Percentiles rank a stretch among this genome's conserved stretches.
phyloP scores from a whole-genome alignment of 1,139 yeast species.

The Scheffersomyces lignicola region DNA sequence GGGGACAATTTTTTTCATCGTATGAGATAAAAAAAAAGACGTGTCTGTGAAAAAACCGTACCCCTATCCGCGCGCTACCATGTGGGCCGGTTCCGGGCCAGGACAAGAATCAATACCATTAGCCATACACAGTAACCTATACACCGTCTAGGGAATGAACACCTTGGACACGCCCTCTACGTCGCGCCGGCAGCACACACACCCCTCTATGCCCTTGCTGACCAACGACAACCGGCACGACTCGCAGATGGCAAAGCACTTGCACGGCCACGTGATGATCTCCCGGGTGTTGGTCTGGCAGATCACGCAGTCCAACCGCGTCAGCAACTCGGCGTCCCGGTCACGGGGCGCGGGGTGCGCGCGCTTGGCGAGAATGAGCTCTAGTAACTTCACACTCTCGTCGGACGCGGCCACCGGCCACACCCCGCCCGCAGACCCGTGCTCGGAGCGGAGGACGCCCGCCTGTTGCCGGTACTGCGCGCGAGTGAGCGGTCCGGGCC shows the following conservation, averaged over 20 bases:
- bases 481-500: constrained; percentile 39
- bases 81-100: no score
- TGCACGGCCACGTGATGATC: constrained; percentile 89
- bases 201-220: constrained; percentile 69
- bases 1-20: background rate
- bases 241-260: constrained; percentile 86
- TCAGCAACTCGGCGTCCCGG: constrained; percentile 14
- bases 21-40: constrained; percentile 1
- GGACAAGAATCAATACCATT: no score
- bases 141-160: constrained; percentile 47
- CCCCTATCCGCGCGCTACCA: no score
- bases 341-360: constrained; percentile 8
- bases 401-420: no score
- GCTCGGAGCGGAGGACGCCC: background rate
- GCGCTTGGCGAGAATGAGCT: constrained; percentile 17
- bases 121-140: background rate
- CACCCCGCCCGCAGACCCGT: background rate
- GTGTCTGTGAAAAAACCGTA: background rate
- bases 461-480: constrained; percentile 29
- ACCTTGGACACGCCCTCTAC: constrained; percentile 60
- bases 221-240: constrained; percentile 78
- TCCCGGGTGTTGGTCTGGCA: constrained; percentile 77
- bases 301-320: constrained; percentile 63
- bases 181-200: constrained; percentile 80
- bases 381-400: constrained; percentile 20